Conservation (phyloP, 176 grass and related monocot species). For the Urochloa ruziziensis region DNA sequence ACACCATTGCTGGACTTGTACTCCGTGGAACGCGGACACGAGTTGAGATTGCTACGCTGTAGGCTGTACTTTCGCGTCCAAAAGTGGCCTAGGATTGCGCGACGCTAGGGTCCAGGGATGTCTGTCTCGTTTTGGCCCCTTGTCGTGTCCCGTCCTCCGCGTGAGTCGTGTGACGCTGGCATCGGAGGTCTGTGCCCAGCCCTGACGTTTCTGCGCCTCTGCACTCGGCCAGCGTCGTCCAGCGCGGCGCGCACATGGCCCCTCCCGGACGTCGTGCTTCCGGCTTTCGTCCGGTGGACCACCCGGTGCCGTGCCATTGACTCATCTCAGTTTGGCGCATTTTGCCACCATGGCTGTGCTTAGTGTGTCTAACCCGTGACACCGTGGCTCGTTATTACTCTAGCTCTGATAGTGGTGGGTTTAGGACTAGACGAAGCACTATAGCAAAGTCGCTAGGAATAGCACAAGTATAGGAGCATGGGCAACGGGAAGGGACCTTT, state of each 20-base stretch:
- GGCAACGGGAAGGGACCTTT: background rate
- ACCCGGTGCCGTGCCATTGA: background rate
- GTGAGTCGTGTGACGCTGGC: background rate
- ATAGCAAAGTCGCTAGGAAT: no score
- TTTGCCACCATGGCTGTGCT: background rate
- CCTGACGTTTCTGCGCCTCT: no score
- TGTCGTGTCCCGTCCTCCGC: background rate
- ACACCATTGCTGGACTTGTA: no score
- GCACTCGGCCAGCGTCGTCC: background rate
- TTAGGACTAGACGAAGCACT: background rate
- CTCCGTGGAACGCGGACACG: no score
- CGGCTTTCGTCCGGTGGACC: slow-evolving; percentile 19
- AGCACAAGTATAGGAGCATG: no score
- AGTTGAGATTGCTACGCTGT: no score
- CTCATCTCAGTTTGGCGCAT: background rate
- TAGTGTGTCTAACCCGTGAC: background rate
- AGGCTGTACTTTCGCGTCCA: no score
- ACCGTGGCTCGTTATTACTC: no score
- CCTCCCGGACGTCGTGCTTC: background rate
- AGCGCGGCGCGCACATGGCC: slow-evolving; percentile 19
- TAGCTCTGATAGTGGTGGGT: background rate
- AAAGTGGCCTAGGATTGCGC: background rate
- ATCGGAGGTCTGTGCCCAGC: no score
- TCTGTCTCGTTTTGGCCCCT: background rate
- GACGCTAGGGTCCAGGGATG: background rate